phyloP scores from a whole-genome alignment of 768 basidiomycete genomes.

The Tulasnella calospora region DNA sequence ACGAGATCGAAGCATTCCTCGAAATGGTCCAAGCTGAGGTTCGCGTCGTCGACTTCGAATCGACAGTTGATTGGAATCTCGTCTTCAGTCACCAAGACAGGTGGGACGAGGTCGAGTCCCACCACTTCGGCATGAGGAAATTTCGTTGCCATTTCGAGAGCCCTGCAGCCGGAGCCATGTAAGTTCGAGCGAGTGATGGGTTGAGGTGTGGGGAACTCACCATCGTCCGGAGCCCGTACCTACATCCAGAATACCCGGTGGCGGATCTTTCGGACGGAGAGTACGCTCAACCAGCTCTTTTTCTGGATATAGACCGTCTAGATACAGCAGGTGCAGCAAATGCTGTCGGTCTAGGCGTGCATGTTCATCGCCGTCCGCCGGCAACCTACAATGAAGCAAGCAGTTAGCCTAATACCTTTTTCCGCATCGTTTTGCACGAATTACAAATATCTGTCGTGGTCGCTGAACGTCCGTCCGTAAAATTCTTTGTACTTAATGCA shows the following conservation, averaged over 20 bases:
- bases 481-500: constrained; percentile 6
- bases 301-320: neutral
- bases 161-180: neutral
- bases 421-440: neutral
- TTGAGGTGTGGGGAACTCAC: neutral
- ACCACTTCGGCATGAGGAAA: constrained; percentile 28
- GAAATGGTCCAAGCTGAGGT: constrained; percentile 13
- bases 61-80: constrained; percentile 18
- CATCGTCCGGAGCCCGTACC: constrained; percentile 14
- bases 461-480: constrained; percentile 13
- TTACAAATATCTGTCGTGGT: neutral
- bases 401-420: neutral
- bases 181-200: neutral
- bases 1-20: constrained; percentile 12
- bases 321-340: neutral
- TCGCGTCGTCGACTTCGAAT: constrained; percentile 23
- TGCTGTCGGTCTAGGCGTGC: constrained; percentile 1
- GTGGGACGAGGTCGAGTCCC: constrained; percentile 27
- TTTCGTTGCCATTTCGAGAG: constrained; percentile 24
- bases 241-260: neutral
- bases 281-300: neutral
- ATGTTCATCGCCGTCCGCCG: constrained; percentile 3
- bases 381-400: neutral
- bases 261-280: neutral
- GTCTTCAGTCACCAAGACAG: neutral